Conservation (phyloP, 2,329 filamentous ascomycete genomes). For the Colletotrichum phormii region DNA sequence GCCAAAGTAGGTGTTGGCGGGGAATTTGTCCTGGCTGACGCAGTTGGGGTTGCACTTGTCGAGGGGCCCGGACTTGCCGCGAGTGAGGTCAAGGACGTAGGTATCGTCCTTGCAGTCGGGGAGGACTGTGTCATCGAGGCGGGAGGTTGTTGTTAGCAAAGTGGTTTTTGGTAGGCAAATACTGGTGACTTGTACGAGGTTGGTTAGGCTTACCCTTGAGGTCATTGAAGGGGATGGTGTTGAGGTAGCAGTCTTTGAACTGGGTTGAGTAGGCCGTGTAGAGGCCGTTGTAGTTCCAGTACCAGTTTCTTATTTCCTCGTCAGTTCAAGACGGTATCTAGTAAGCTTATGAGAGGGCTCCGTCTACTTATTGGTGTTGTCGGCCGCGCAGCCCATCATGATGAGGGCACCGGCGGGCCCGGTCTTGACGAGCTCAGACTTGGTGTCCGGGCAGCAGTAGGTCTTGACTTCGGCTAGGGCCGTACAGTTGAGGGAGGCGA, state of each 20-base stretch:
- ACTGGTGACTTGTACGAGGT: no score
- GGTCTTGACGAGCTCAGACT: slow-evolving; percentile 36
- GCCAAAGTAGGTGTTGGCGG: slow-evolving; percentile 33
- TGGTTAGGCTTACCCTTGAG: slow-evolving; percentile 19
- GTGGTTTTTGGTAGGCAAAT: no score
- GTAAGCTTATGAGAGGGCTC: background rate
- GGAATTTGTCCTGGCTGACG: slow-evolving; percentile 36
- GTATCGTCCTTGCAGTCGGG: slow-evolving; percentile 36
- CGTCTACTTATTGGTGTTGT: slow-evolving; percentile 31
- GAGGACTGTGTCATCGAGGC: slow-evolving; percentile 11
- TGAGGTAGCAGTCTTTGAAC: slow-evolving; percentile 36
- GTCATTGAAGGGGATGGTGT: slow-evolving; percentile 33
- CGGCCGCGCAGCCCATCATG: slow-evolving; percentile 36
- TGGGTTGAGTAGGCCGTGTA: slow-evolving; percentile 36
- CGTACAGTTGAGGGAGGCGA: slow-evolving; percentile 38
- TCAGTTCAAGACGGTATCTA: background rate
- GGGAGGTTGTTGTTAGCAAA: background rate
- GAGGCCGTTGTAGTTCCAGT: slow-evolving; percentile 38
- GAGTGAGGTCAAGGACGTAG: slow-evolving; percentile 35
- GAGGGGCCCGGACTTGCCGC: slow-evolving; percentile 32
- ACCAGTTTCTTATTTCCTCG: slow-evolving; percentile 22
- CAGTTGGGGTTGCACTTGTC: slow-evolving; percentile 38
- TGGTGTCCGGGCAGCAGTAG: slow-evolving; percentile 36
- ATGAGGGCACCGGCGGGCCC: slow-evolving; percentile 26
- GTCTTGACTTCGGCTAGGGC: slow-evolving; percentile 31